Conservation (phyloP, 2,329 filamentous ascomycete genomes). For the Pleoardoris graminearum region DNA sequence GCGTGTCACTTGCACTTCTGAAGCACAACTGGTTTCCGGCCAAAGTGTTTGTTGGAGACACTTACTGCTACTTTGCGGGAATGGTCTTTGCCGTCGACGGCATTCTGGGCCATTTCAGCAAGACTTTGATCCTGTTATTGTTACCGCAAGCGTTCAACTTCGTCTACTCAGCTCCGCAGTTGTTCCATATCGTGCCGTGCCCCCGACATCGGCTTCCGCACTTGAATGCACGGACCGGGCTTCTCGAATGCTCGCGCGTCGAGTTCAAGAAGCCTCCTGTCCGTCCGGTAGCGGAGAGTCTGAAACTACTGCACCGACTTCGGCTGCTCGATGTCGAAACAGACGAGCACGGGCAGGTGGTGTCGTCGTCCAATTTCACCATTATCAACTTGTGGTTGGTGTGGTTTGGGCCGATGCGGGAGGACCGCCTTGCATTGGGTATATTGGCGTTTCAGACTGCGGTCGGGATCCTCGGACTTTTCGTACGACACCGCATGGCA, state of each 20-base stretch:
- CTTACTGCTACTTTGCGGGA: constrained; percentile 98
- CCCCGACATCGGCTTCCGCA: constrained; percentile 88
- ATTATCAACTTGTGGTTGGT: constrained; percentile 95
- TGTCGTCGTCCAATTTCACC: constrained; percentile 86
- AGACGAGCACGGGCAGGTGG: constrained; percentile 70
- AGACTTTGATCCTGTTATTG: constrained; percentile 88
- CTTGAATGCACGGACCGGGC: constrained; percentile 82
- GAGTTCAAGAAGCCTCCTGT: constrained; percentile 73
- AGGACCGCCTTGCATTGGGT: constrained; percentile 80
- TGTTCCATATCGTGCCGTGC: constrained; percentile 88
- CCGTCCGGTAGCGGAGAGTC: constrained; percentile 61
- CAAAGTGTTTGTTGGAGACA: constrained; percentile 94
- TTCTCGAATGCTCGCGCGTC: constrained; percentile 85
- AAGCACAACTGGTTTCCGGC: constrained; percentile 96
- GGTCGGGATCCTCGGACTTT: constrained; percentile 79
- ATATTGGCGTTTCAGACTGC: constrained; percentile 76
- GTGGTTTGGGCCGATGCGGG: constrained; percentile 87
- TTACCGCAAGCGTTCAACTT: constrained; percentile 97
- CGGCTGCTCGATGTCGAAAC: constrained; percentile 69
- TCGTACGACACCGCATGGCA: constrained; percentile 83
- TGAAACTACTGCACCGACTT: constrained; percentile 71
- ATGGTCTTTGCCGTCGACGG: constrained; percentile 99
- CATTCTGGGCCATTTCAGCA: constrained; percentile 96
- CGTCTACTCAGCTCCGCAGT: constrained; percentile 85
- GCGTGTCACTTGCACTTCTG: constrained; percentile 83